Percentiles rank a stretch among this genome's conserved stretches.
Evolutionary conservation across 768 basidiomycete genomes (phyloP).

Genomic region (Tylopilus subfusipes): DNA sequence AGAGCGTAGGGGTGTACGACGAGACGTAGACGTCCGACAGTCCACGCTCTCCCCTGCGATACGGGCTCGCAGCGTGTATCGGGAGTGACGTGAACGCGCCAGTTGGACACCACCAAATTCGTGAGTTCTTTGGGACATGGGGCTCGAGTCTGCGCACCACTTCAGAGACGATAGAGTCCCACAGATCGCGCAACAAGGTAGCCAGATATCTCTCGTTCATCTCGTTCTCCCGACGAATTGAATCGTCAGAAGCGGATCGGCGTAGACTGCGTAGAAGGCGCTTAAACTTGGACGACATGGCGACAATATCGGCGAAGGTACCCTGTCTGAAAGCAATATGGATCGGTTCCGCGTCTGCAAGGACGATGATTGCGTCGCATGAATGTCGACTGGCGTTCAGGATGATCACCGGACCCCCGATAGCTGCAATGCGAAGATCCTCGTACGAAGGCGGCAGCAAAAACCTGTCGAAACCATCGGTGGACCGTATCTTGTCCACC

Average conservation of each 20-base stretch:
- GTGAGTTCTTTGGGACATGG: conserved; percentile 12
- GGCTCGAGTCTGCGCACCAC: conserved; percentile 20
- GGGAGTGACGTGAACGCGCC: conserved; percentile 27
- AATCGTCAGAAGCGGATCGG: background rate
- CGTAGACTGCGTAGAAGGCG: background rate
- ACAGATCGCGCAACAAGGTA: conserved; percentile 19
- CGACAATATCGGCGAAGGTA: conserved; percentile 3
- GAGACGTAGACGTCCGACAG: conserved; percentile 29
- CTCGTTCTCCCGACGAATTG: background rate
- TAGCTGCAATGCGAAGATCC: conserved; percentile 17
- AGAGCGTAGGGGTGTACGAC: conserved; percentile 31
- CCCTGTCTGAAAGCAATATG: conserved; percentile 10
- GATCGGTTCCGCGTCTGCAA: conserved; percentile 6
- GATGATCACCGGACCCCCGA: conserved; percentile 32
- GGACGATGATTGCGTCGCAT: conserved; percentile 26
- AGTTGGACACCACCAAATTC: conserved; percentile 32
- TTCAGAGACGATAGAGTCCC: conserved; percentile 25
- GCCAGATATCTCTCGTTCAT: conserved; percentile 3
- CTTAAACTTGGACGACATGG: conserved; percentile 4
- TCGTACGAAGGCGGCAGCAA: conserved; percentile 20
- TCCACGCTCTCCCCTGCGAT: conserved; percentile 9
- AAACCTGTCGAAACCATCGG: conserved; percentile 24
- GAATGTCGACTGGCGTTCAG: conserved; percentile 27
- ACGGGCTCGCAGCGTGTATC: conserved; percentile 27
- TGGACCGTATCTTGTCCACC: conserved; percentile 24